Evolutionary conservation across 139 green algal species (phyloP).

Genomic region (Penium margaritaceum): DNA sequence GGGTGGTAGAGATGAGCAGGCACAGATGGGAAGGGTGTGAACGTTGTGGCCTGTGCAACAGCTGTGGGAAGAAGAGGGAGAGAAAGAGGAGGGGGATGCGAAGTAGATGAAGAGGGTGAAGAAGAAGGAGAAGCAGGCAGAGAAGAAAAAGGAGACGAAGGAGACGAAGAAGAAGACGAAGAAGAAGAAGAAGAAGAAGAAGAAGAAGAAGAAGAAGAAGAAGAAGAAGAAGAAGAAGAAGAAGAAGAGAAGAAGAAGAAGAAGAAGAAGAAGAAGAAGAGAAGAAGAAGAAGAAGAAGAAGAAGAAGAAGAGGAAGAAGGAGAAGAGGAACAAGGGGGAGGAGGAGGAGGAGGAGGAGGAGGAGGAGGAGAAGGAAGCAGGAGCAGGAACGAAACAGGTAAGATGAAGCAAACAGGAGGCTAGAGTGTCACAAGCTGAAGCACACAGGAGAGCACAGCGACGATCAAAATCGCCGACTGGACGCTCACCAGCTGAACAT

Average conservation of each 20-base stretch:
- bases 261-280: not conserved
- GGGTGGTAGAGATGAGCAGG: no score
- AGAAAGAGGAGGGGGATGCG: no score
- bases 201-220: not conserved
- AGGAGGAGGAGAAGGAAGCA: not conserved
- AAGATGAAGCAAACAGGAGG: not conserved
- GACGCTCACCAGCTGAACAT: constrained; percentile 54
- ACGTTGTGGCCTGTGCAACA: not conserved
- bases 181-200: not conserved
- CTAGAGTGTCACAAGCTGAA: not conserved
- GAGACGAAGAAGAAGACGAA: not conserved
- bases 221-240: not conserved
- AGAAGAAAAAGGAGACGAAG: not conserved
- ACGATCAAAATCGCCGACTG: no score
- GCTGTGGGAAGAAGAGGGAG: not conserved
- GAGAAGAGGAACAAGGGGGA: not conserved
- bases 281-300: no score
- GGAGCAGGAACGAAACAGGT: not conserved
- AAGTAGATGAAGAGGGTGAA: no score
- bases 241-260: not conserved
- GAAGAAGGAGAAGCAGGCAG: not conserved
- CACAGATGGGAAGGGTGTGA: not conserved
- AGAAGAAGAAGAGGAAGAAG: no score
- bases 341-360: not conserved
- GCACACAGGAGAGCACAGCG: no score